Percentiles rank a stretch among this genome's conserved stretches.
phyloP scores from a whole-genome alignment of 108 stramenopile species.

The Skeletonema marinoi region DNA sequence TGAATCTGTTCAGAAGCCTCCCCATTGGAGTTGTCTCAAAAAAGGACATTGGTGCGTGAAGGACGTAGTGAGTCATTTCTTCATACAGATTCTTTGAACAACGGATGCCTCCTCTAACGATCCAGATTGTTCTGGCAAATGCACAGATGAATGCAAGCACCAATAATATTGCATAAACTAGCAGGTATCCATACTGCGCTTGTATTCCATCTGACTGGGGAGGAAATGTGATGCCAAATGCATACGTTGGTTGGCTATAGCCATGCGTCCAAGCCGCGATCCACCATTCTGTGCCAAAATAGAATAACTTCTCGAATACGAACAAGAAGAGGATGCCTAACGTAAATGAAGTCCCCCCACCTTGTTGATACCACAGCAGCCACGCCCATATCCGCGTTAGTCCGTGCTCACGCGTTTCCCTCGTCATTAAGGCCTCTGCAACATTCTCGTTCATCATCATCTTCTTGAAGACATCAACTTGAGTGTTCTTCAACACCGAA shows the following conservation, averaged over 20 bases:
- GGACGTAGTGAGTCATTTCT: constrained; percentile 52
- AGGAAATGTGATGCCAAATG: constrained; percentile 60
- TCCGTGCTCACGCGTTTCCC: constrained; percentile 80
- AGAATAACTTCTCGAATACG: constrained; percentile 72
- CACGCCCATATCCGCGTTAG: constrained; percentile 67
- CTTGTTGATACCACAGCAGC: constrained; percentile 81
- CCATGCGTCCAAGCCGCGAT: constrained; percentile 80
- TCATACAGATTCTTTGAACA: constrained; percentile 41
- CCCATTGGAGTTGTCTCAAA: constrained; percentile 96
- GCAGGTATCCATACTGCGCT: constrained; percentile 70
- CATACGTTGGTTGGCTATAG: constrained; percentile 36
- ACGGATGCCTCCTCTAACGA: constrained; percentile 46
- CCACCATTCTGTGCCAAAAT: constrained; percentile 86
- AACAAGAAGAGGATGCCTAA: constrained; percentile 52
- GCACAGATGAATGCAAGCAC: constrained; percentile 56
- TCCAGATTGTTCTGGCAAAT: constrained; percentile 61
- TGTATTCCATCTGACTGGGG: constrained; percentile 65
- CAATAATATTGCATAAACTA: constrained; percentile 60
- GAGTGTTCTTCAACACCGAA: constrained; percentile 6
- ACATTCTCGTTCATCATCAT: constrained; percentile 21
- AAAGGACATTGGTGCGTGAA: constrained; percentile 82
- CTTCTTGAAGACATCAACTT: constrained; percentile 17
- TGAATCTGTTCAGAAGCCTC: constrained; percentile 92
- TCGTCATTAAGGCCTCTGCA: constrained; percentile 59
- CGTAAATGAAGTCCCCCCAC: constrained; percentile 72